phyloP scores from a whole-genome alignment of 768 basidiomycete genomes.

The Myochromella boudieri region DNA sequence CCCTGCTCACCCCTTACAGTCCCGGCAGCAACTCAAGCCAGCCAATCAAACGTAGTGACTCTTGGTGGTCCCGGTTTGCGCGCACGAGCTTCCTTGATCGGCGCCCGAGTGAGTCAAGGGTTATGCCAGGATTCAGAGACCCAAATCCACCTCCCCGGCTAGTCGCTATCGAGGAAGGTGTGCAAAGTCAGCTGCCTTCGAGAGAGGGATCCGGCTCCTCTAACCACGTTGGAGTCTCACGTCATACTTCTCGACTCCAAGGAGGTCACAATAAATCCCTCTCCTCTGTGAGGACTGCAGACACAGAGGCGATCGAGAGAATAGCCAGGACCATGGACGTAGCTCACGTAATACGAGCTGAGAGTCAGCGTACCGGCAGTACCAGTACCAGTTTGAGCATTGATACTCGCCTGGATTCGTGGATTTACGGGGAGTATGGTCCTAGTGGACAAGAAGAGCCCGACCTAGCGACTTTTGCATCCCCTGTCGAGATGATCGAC shows the following conservation, averaged over 20 bases:
- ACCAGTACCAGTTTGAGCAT: constrained; percentile 30
- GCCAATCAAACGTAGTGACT: constrained; percentile 63
- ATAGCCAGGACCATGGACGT: constrained; percentile 72
- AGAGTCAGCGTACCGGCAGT: constrained; percentile 28
- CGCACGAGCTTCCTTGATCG: constrained; percentile 66
- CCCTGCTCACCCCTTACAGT: constrained; percentile 38
- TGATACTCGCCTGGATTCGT: constrained; percentile 17
- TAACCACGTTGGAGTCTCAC: constrained; percentile 9
- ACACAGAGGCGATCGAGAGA: constrained; percentile 67
- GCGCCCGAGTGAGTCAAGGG: constrained; percentile 38
- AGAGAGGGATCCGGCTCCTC: constrained; percentile 17
- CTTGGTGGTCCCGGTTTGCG: constrained; percentile 79
- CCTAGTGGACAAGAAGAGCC: constrained; percentile 13
- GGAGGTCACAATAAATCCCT: constrained; percentile 46
- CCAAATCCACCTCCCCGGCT: constrained; percentile 76
- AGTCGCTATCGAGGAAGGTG: constrained; percentile 55
- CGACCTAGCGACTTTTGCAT: constrained; percentile 21
- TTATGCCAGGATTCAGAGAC: constrained; percentile 64
- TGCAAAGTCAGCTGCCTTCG: constrained; percentile 30
- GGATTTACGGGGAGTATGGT: constrained; percentile 11
- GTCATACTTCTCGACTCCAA: constrained; percentile 24
- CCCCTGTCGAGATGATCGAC: constrained; percentile 32
- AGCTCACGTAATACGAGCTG: constrained; percentile 46
- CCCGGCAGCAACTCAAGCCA: constrained; percentile 38
- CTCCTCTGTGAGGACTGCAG: constrained; percentile 62